Base-by-base conservation (phyloP, 2,329 filamentous ascomycete species). In the Colletotrichum cuscutae region DNA sequence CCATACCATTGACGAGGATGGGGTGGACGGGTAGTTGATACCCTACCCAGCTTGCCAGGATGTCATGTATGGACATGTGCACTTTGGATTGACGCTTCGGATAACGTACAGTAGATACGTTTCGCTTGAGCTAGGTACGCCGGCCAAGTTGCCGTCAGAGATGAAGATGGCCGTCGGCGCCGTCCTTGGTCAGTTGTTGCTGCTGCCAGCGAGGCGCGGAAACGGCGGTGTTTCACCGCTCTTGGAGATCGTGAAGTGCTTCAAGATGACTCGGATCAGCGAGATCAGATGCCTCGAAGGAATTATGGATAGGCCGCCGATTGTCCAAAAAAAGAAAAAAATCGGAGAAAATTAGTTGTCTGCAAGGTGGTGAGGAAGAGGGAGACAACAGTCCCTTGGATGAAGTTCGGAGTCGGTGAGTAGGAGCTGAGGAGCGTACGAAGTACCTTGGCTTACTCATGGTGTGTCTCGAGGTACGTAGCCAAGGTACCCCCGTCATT, bases 171-270 rank as follows among this genome's bases (percentile, higher is more conserved):
- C n/a, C 8, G 42, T 22, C 24, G 32, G 19, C 13, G 30, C 24
- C 54, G 65, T 26, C 28, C 22, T 24, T 24, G 12, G 59, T 19
- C 42, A 8, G 8, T 5, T 19, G 37, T 6, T 57, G 53, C 12
- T 57, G 53, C 19, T 30, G 37, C 15, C 42, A 24, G 8, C 22
- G 30, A 37, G 1, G 28, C n/a, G 30, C 26, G n/a, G 13, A 32
- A 53, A 26, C 35, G 42, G 64, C 30, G 9, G 28, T 15, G 56
- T 60, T 60, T 67, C 67, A 64, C 53, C 60, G 67, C 37, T 30
- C 22, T 9, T 54, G 24, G 60, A 28, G 52, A n/a, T 26, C 4
- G 30, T 24, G n/a, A 37, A 22, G 49, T 32, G 42, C 13, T 30
- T 13, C 46, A 54, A n/a, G 22, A 19, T 22, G 19, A 28, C 30